phyloP scores from a whole-genome alignment of 495 filamentous ascomycete species.

The Podospora bellae-mahoneyi region DNA sequence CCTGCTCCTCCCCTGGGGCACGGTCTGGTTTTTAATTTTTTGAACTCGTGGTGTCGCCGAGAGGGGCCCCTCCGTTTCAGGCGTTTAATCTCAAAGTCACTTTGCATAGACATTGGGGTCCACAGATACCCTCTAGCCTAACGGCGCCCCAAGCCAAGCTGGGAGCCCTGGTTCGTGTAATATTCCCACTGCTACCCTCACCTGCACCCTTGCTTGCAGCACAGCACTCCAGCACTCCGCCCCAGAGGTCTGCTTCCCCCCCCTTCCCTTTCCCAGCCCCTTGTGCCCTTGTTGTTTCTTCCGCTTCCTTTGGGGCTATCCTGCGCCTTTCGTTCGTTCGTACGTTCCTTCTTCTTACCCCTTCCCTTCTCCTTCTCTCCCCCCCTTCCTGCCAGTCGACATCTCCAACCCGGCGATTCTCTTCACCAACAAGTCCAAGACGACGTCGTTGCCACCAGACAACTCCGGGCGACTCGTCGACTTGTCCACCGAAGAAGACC shows the following conservation, averaged over 20 bases:
- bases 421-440: constrained; percentile 19
- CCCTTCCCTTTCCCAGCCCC: constrained; percentile 25
- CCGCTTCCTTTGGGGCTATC: constrained; percentile 19
- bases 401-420: constrained; percentile 26
- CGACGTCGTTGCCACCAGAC: constrained; percentile 33
- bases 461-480: constrained; percentile 32
- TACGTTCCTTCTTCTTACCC: constrained; percentile 28
- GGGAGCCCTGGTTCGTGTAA: constrained; percentile 30
- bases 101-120: background rate
- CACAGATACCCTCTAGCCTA: constrained; percentile 8
- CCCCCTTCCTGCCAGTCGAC: constrained; percentile 21
- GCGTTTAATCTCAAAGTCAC: constrained; percentile 16
- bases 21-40: background rate
- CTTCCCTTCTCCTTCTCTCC: constrained; percentile 19
- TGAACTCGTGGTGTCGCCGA: background rate
- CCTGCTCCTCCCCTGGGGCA: background rate
- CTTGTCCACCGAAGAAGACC: constrained; percentile 19
- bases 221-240: constrained; percentile 34
- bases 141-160: constrained; percentile 10
- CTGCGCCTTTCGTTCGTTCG: constrained; percentile 23
- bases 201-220: constrained; percentile 29
- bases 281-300: constrained; percentile 26
- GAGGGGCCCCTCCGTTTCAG: constrained; percentile 19
- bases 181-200: constrained; percentile 29
- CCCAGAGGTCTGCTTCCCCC: constrained; percentile 22